Percentiles rank a stretch among this genome's conserved stretches.
phyloP scores from a whole-genome alignment of 352 stramenopile genomes.

The Globisporangium takayamanum region DNA sequence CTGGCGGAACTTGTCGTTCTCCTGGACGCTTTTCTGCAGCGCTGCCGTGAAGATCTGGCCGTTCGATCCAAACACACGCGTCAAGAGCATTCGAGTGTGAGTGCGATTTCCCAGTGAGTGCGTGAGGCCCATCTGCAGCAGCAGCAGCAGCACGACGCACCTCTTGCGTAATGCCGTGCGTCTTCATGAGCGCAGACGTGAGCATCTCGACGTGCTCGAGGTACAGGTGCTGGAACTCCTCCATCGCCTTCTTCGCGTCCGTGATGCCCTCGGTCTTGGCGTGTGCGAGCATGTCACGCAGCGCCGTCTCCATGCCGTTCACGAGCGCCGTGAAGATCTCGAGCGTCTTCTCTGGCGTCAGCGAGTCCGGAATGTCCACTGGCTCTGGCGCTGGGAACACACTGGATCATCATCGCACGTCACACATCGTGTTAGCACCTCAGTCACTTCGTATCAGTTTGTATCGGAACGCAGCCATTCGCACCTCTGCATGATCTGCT shows the following conservation, averaged over 20 bases:
- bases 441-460: no score
- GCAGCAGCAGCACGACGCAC: slow-evolving; percentile 12
- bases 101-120: background rate
- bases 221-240: slow-evolving; percentile 72
- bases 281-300: slow-evolving; percentile 68
- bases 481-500: slow-evolving; percentile 57
- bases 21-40: slow-evolving; percentile 60
- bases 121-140: background rate
- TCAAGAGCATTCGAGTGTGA: background rate
- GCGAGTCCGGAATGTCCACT: slow-evolving; percentile 54
- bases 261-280: slow-evolving; percentile 66
- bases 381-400: slow-evolving; percentile 48
- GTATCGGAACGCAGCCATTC: slow-evolving; percentile 1
- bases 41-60: slow-evolving; percentile 47
- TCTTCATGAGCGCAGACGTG: slow-evolving; percentile 60
- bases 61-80: background rate
- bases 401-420: slow-evolving; percentile 13
- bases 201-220: slow-evolving; percentile 70
- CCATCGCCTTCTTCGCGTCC: slow-evolving; percentile 57
- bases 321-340: slow-evolving; percentile 62
- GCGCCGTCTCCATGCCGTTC: slow-evolving; percentile 71
- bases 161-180: slow-evolving; percentile 51
- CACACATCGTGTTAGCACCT: no score
- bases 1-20: slow-evolving; percentile 58
- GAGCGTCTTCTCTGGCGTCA: slow-evolving; percentile 66